Evolutionary conservation across 2,329 filamentous ascomycete genomes (phyloP), one percentile per base, ranked within the genome.

Genomic region (Xylaria sp.): DNA sequence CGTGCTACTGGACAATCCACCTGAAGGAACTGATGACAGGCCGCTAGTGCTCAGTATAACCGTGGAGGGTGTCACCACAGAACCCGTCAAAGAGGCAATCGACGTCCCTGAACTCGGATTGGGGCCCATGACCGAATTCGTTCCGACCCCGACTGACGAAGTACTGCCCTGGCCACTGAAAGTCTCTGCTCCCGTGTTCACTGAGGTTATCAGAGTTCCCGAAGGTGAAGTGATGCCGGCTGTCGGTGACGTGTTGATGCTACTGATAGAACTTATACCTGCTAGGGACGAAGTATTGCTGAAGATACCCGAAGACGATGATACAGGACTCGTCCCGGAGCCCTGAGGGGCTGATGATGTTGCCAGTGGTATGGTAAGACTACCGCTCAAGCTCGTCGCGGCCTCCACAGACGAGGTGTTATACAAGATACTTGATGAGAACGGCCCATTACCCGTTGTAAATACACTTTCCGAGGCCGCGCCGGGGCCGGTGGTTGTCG

Each of bases 301-400:
- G 10, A 39, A 39, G 23, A 48, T 48, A 4, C 65, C 64, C 3
- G 68, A 67, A 13, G 64, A 57, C 46, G 33, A 23, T 18, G 43
- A 28, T 36, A 28, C 12, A 13, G 23, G 43, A 56, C 28, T 62
- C 20, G 67, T 64, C 28, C 51, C 46, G 10, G 65, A 36, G 33
- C 66, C 60, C 33, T 62, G 64, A 39, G 66, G 15, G 13, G 23
- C 3, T 20, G 55, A 43, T 13, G 39, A n/a, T 36, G 58, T 52
- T 39, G 43, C 33, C 48, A 36, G 51, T 48, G 39, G 55, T 43
- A 64, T 64, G 25, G 41, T 68, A 28, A 65, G 10, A 10, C 58
- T 69, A 33, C 69, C 71, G 12, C 67, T 52, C 25, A 68, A 69
- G 46, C 54, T 69, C 7, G 62, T 39, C 25, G 60, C 49, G n/a